Conservation (phyloP, 2,329 filamentous ascomycete genomes). For the Ilyonectria robusta region DNA sequence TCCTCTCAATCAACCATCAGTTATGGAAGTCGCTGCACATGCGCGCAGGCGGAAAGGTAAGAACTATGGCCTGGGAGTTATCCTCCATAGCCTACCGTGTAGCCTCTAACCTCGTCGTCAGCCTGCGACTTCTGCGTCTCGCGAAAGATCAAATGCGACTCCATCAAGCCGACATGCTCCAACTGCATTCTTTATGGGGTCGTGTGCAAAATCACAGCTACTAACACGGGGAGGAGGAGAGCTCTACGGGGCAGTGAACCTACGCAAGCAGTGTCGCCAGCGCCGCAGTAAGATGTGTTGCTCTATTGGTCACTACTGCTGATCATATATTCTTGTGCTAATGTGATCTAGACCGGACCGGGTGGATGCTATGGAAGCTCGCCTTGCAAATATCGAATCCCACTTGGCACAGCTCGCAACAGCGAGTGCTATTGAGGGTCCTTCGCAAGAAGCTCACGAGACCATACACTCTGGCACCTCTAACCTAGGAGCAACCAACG, state of each 20-base stretch:
- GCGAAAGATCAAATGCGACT: constrained; percentile 59
- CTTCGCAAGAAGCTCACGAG: neutral
- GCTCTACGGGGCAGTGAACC: constrained; percentile 11
- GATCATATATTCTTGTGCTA: neutral
- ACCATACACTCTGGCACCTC: no score
- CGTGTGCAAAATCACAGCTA: constrained; percentile 44
- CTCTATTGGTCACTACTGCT: no score
- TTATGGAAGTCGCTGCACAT: constrained; percentile 29
- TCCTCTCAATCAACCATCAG: neutral
- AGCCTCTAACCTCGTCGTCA: neutral
- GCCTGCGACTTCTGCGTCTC: constrained; percentile 56
- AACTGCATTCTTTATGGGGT: constrained; percentile 56
- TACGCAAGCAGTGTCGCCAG: neutral
- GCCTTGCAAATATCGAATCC: constrained; percentile 38
- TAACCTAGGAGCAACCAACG: neutral
- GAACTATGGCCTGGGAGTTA: neutral
- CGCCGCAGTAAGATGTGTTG: constrained; percentile 6
- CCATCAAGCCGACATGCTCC: constrained; percentile 55
- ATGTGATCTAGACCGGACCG: constrained; percentile 33
- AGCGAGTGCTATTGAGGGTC: neutral
- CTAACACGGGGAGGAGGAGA: constrained; percentile 21
- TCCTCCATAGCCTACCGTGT: neutral
- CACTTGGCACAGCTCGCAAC: constrained; percentile 26
- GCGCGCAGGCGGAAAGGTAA: constrained; percentile 41
- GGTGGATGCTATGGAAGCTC: constrained; percentile 35